These are phyloP conservation scores for Coriaria nepalensis DNA, from an alignment of 306 rosid species.

Conservation along the genomic window DNA sequence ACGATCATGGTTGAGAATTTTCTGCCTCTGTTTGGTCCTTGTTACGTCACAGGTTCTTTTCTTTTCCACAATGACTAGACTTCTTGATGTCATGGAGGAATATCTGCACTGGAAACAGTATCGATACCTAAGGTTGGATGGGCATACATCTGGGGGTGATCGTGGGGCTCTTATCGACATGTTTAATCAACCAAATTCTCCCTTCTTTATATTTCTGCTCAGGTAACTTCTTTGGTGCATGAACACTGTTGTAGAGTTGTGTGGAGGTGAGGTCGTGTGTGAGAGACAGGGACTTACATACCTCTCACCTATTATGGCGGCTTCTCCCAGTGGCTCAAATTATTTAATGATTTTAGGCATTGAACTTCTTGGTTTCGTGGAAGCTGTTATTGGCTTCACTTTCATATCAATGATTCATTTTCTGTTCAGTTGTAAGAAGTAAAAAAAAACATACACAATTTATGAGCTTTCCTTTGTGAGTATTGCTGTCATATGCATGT, in stretches of 20 bases:
- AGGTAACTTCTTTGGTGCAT: slow-evolving; percentile 35
- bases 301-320: too few species aligned
- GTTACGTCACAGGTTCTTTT: slow-evolving; percentile 69
- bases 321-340: neutral
- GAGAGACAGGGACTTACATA: too few species aligned
- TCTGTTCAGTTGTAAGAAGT: too few species aligned
- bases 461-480: too few species aligned
- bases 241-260: neutral
- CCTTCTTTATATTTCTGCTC: slow-evolving; percentile 79
- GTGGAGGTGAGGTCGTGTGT: too few species aligned
- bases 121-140: slow-evolving; percentile 87
- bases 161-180: slow-evolving; percentile 90
- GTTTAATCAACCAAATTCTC: slow-evolving; percentile 67
- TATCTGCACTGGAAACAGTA: slow-evolving; percentile 73
- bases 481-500: neutral
- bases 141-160: slow-evolving; percentile 92
- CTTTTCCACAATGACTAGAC: slow-evolving; percentile 99
- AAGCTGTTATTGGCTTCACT: too few species aligned
- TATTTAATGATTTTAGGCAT: slow-evolving; percentile 1
- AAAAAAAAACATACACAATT: too few species aligned
- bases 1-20: neutral
- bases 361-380: neutral
- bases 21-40: slow-evolving; percentile 1
- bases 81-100: slow-evolving; percentile 98
- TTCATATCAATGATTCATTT: too few species aligned